Evolutionary conservation across 2,329 filamentous ascomycete species (phyloP).

Genomic region (Stylonectria norvegica): DNA sequence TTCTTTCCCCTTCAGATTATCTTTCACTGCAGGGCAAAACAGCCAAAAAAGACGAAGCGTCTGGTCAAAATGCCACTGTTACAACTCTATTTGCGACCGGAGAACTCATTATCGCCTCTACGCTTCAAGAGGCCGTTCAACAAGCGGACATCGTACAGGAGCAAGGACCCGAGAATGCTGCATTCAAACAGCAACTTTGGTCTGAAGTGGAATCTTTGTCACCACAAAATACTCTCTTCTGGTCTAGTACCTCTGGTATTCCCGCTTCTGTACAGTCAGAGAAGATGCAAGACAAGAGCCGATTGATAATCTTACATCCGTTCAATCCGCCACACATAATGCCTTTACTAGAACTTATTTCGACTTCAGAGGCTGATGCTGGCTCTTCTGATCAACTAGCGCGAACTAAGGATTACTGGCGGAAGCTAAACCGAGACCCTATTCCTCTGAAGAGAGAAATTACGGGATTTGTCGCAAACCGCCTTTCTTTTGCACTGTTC

Average conservation of each 20-base stretch:
- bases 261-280: neutral
- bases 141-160: neutral
- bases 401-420: neutral
- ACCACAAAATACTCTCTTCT: neutral
- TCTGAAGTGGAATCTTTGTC: neutral
- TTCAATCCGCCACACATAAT: conserved; percentile 4
- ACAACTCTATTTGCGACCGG: neutral
- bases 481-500: neutral
- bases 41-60: neutral
- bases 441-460: neutral
- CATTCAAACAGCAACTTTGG: neutral
- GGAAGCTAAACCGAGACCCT: neutral
- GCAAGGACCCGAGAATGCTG: neutral
- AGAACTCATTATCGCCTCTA: neutral
- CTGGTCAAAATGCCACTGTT: neutral
- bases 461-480: neutral
- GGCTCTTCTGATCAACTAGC: neutral
- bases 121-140: neutral
- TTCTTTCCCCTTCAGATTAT: neutral
- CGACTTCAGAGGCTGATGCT: neutral
- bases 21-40: neutral
- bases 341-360: conserved; percentile 1
- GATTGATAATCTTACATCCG: neutral
- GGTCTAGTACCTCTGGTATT: neutral
- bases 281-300: neutral